Conservation (phyloP, 1,284 basidiomycete species). For the Paramarasmius palmivorus region DNA sequence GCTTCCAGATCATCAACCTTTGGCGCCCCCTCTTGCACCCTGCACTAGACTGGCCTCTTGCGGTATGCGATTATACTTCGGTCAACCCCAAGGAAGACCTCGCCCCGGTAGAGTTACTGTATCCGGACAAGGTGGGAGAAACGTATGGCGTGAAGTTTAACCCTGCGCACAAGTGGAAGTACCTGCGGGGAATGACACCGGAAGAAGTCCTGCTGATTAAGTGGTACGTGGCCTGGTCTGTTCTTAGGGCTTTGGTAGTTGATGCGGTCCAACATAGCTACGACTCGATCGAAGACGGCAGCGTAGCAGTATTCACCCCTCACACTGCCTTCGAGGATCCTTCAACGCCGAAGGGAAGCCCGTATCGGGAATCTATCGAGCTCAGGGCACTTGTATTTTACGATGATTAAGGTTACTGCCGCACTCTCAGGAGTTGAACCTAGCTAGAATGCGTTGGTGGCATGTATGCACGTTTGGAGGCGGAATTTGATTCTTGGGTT, state of each 20-base stretch:
- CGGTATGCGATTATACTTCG: slow-evolving; percentile 60
- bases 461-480: no score
- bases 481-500: no score
- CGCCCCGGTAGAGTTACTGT: slow-evolving; percentile 48
- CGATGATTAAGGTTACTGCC: no score
- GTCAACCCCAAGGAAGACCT: slow-evolving; percentile 51
- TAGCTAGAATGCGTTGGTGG: no score
- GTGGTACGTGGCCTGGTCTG: slow-evolving; percentile 47
- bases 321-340: background rate
- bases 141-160: slow-evolving; percentile 55
- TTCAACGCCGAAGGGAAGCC: background rate
- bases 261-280: background rate
- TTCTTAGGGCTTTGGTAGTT: background rate
- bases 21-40: slow-evolving; percentile 64
- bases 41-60: slow-evolving; percentile 60
- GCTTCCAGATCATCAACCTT: slow-evolving; percentile 73
- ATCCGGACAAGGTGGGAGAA: slow-evolving; percentile 57
- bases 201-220: slow-evolving; percentile 63
- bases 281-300: background rate
- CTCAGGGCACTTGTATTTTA: background rate
- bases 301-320: background rate
- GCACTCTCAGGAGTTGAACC: no score
- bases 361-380: background rate
- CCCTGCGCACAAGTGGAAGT: slow-evolving; percentile 63
- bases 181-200: slow-evolving; percentile 58